phyloP scores from a whole-genome alignment of 345 rosid genomes.

The Camelina sativa region DNA sequence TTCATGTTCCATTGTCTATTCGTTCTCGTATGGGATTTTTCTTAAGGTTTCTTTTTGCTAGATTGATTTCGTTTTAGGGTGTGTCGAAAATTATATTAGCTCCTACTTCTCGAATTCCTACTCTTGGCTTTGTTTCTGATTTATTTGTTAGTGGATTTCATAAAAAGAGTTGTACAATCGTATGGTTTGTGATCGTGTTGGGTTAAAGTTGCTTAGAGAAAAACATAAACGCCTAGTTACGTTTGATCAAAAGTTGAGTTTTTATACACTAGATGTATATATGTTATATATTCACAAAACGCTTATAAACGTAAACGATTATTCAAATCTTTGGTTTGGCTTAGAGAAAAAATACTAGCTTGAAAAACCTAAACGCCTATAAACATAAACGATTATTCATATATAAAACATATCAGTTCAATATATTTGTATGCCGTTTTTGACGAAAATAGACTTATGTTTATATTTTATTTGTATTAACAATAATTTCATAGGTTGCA shows the following conservation, averaged over 20 bases:
- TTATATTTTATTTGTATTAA: conserved; percentile 5
- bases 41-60: neutral
- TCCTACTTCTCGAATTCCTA: neutral
- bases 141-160: neutral
- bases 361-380: neutral
- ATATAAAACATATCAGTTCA: neutral
- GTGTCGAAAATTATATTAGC: neutral
- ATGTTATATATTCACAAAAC: neutral
- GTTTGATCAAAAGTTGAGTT: neutral
- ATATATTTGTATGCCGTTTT: neutral
- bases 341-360: neutral
- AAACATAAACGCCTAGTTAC: neutral
- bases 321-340: neutral
- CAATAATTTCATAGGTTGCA: conserved; percentile 17
- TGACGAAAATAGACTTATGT: neutral
- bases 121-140: conserved; percentile 8
- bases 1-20: neutral
- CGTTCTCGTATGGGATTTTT: neutral
- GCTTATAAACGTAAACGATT: neutral
- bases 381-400: neutral
- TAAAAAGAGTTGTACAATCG: too few species aligned
- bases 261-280: neutral
- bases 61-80: neutral
- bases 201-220: neutral
- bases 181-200: conserved; percentile 5